Base-by-base conservation (phyloP, 306 rosid species). In the Prunus davidiana region DNA sequence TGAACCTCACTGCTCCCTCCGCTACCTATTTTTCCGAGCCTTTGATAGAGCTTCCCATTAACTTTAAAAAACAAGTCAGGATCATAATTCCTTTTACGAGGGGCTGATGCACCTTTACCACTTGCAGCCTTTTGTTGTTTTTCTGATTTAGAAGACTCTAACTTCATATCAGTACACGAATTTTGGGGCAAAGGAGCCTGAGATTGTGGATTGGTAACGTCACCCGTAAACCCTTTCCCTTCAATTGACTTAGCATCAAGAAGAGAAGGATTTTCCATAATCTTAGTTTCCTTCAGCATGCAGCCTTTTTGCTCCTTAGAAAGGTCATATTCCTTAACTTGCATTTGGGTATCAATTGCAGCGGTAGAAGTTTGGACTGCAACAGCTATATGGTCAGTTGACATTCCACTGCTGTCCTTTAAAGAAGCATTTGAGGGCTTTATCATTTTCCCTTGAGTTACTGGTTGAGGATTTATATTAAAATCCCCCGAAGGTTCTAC, bases 1-100 rank as follows among this genome's bases (percentile, higher is more conserved):
- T 95, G 97, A 34, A 95, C 97, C 84, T 95, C 98, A 86, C 97
- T 95, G 86, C 97, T 95, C 85, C 98, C 98, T 38, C 98, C 98
- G 51, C 97, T 95, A 1, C 98, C 98, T 81, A 95, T 95, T 91
- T 95, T 95, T 60, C 98, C 98, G 46, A 95, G 98, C 86, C 97
- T 88, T 82, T 95, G 98, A 88, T 92, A 95, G 32, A 95, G 97
- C 90, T 92, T 92, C 63, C 97, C 97, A 65, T 89, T 95, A 47
- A 95, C 98, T 85, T 95, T 92, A 64, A 90, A 92, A 81, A 95
- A 95, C 81, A 92, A 78, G 82, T 95, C 96, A 13, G 97, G 97
- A 58, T 95, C 98, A 69, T 95, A 90, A 52, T 80, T 82, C 80
- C 89, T 89, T 82, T 86, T 92, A 62, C 96, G 96, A 76, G 85